A percentile compares a stretch with the other conserved stretches of the same genome.
These are phyloP conservation scores for Blumeria graminis DNA, from an alignment of 2,329 filamentous ascomycete genomes.

Conservation along the genomic window DNA sequence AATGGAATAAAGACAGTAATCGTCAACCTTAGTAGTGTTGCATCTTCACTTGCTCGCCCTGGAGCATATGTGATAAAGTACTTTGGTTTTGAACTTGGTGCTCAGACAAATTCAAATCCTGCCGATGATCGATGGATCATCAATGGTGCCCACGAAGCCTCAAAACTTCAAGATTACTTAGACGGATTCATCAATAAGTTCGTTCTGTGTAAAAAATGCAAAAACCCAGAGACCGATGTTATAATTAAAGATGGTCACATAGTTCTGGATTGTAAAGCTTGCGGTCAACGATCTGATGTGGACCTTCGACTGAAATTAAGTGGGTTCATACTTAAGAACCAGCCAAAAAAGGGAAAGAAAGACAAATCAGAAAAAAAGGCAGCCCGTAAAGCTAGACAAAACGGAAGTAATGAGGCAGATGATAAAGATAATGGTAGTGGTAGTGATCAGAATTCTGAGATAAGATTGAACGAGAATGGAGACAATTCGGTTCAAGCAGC, in stretches of 20 bases:
- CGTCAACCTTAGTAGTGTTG: constrained; percentile 87
- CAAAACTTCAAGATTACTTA: constrained; percentile 92
- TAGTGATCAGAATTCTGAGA: constrained; percentile 40
- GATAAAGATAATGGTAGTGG: constrained; percentile 33
- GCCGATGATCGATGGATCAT: constrained; percentile 99
- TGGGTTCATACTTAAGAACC: constrained; percentile 91
- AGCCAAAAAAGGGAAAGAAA: constrained; percentile 85
- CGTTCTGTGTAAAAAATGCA: constrained; percentile 98
- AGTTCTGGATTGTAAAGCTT: constrained; percentile 93
- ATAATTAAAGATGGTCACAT: constrained; percentile 86
- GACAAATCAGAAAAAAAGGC: constrained; percentile 87
- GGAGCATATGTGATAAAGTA: constrained; percentile 97
- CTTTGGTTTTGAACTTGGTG: constrained; percentile 95
- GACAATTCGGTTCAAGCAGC: constrained; percentile 38
- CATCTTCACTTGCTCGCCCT: constrained; percentile 73
- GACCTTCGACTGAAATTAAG: constrained; percentile 88
- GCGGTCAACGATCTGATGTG: constrained; percentile 76
- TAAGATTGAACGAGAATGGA: constrained; percentile 25
- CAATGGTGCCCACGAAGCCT: constrained; percentile 88
- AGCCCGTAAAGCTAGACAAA: constrained; percentile 61
- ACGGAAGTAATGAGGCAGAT: constrained; percentile 26
- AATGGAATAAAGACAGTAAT: constrained; percentile 99
- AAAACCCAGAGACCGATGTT: constrained; percentile 95
- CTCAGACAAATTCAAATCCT: constrained; percentile 94
- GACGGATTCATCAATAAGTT: constrained; percentile 98